phyloP scores from a whole-genome alignment of 768 basidiomycete species.

The Sporobolomyces phaffii region DNA sequence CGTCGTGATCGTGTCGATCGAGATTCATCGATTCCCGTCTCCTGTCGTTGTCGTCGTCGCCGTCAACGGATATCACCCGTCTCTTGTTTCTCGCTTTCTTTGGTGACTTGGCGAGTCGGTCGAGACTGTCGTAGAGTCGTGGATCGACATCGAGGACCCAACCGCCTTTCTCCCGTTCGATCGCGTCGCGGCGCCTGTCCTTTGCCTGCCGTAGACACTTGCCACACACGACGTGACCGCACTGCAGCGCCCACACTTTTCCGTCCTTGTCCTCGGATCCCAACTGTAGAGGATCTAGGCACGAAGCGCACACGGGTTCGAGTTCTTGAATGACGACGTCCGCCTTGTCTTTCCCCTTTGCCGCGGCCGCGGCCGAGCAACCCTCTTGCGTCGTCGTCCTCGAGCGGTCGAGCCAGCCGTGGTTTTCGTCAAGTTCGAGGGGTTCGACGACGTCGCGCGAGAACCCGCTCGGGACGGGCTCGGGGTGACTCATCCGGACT shows the following conservation, averaged over 20 bases:
- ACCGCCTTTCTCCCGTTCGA: slow-evolving; percentile 1
- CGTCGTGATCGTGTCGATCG: too few species aligned
- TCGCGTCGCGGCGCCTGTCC: not conserved
- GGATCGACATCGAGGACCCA: not conserved
- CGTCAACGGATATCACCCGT: not conserved
- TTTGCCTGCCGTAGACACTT: slow-evolving; percentile 17
- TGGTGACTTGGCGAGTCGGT: too few species aligned
- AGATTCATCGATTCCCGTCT: too few species aligned
- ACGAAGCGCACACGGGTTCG: slow-evolving; percentile 28
- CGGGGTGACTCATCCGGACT: slow-evolving; percentile 28
- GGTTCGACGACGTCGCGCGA: slow-evolving; percentile 28
- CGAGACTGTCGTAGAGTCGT: too few species aligned
- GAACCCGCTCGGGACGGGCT: slow-evolving; percentile 14
- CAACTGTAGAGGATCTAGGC: slow-evolving; percentile 17
- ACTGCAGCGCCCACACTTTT: slow-evolving; percentile 10
- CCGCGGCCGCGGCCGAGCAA: not conserved
- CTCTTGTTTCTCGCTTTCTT: not conserved
- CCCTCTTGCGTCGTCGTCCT: not conserved
- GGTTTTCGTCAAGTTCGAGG: not conserved
- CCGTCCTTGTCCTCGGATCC: not conserved
- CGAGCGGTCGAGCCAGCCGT: too few species aligned
- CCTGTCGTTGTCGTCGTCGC: too few species aligned
- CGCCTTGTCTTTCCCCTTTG: not conserved
- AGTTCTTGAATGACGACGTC: not conserved
- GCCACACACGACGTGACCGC: slow-evolving; percentile 35